These are phyloP conservation scores for Arabidopsis arenosa DNA, from an alignment of 345 rosid genomes.

Conservation along the genomic window DNA sequence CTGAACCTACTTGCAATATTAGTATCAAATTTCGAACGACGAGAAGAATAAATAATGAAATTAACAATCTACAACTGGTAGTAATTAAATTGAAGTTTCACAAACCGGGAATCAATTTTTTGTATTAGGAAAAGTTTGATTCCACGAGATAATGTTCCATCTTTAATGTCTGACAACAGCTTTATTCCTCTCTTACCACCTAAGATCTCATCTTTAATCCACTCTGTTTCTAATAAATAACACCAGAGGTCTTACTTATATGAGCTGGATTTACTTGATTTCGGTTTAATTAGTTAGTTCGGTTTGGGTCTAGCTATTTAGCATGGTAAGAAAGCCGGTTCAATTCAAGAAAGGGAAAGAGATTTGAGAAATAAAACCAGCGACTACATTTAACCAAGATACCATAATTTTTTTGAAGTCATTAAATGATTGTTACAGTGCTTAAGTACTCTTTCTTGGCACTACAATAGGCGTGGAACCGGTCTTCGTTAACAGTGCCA, in stretches of 20 bases:
- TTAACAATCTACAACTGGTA: background rate
- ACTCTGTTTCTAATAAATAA: background rate
- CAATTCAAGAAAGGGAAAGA: background rate
- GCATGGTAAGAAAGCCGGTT: constrained; percentile 6
- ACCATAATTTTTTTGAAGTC: background rate
- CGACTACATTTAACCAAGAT: constrained; percentile 17
- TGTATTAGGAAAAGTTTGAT: constrained; percentile 22
- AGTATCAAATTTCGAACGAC: background rate
- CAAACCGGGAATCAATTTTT: background rate
- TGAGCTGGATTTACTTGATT: background rate
- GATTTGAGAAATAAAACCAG: background rate
- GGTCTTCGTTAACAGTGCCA: constrained; percentile 72
- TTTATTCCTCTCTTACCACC: constrained; percentile 31
- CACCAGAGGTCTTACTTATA: background rate
- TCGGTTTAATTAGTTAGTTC: background rate
- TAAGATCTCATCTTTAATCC: background rate
- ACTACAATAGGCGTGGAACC: constrained; percentile 63
- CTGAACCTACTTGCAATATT: background rate
- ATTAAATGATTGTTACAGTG: constrained; percentile 55
- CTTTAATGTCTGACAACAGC: constrained; percentile 21
- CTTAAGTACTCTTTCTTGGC: constrained; percentile 60
- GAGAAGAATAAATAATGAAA: background rate
- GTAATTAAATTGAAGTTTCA: background rate
- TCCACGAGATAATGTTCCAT: constrained; percentile 26
- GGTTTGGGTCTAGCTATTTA: background rate